Conservation (phyloP, 1,284 basidiomycete species). For the Inonotus obliquus region DNA sequence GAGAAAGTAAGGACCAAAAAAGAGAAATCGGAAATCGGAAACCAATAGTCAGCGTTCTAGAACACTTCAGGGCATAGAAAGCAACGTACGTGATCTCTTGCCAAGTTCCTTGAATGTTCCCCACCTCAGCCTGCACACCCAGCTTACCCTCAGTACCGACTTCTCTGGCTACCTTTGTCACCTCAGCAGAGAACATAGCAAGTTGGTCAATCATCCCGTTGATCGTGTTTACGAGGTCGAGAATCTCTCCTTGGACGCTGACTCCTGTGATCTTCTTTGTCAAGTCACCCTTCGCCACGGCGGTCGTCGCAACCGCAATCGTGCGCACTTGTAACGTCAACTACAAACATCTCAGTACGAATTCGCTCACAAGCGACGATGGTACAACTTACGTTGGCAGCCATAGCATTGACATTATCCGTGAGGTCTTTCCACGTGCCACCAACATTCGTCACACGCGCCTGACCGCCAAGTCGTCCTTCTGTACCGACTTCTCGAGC, state of each 20-base stretch:
- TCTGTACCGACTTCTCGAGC: conserved; percentile 92
- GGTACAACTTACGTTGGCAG: conserved; percentile 57
- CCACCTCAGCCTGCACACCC: conserved; percentile 96
- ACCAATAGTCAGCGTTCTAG: neutral
- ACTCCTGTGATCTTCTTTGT: conserved; percentile 93
- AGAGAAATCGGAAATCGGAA: neutral
- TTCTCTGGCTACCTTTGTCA: conserved; percentile 92
- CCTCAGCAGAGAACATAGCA: conserved; percentile 90
- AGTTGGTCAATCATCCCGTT: conserved; percentile 97
- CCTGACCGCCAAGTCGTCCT: conserved; percentile 84
- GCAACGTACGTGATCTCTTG: conserved; percentile 91
- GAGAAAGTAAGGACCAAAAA: neutral
- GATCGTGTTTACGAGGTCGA: conserved; percentile 91
- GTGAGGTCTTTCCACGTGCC: conserved; percentile 98
- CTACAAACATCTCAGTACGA: conserved; percentile 33
- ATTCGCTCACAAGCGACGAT: neutral
- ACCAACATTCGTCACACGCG: conserved; percentile 85
- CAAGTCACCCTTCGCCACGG: conserved; percentile 91
- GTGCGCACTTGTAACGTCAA: conserved; percentile 94
- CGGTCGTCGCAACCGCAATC: conserved; percentile 93
- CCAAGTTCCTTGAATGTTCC: conserved; percentile 97
- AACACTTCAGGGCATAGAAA: conserved; percentile 17
- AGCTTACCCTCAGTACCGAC: conserved; percentile 96
- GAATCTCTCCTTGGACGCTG: conserved; percentile 92
- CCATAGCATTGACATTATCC: conserved; percentile 92